Evolutionary conservation across 2,329 filamentous ascomycete species (phyloP).

Genomic region (Sodiomyces alkalinus): DNA sequence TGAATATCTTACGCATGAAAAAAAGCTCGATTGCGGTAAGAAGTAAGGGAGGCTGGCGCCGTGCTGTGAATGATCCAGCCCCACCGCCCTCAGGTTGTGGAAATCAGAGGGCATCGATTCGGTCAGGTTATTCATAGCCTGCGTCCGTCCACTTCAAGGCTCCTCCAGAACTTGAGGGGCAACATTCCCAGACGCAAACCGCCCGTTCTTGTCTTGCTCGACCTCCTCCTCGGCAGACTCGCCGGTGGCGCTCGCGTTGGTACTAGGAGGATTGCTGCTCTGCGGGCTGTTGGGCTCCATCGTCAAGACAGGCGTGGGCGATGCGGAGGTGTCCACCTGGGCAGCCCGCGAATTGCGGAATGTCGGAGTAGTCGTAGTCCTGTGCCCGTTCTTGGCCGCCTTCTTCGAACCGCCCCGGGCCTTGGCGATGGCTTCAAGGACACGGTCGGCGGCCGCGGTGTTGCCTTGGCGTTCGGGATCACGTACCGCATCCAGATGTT

Average conservation of each 20-base stretch:
- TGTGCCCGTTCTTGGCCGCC: conserved; percentile 12
- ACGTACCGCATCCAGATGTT: no score
- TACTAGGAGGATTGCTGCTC: conserved; percentile 50
- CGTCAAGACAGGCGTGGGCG: conserved; percentile 52
- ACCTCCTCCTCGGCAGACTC: conserved; percentile 13
- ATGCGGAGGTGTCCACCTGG: conserved; percentile 34
- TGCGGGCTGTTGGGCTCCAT: conserved; percentile 56
- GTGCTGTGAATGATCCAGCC: no score
- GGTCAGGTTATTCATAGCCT: no score
- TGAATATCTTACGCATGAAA: no score
- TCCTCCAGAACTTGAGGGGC: conserved; percentile 39
- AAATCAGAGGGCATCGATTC: no score
- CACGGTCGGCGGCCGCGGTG: conserved; percentile 46
- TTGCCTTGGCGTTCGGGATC: conserved; percentile 52
- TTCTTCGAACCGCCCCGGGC: conserved; percentile 1
- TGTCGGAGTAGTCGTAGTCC: no score
- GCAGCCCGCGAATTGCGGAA: conserved; percentile 11
- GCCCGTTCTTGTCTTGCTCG: conserved; percentile 31
- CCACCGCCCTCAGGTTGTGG: no score
- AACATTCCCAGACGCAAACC: conserved; percentile 37
- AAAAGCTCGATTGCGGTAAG: no score
- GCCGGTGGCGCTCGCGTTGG: conserved; percentile 38
- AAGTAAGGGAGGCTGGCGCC: no score
- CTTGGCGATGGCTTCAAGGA: conserved; percentile 20
- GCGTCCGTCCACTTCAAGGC: conserved; percentile 28